These are phyloP conservation scores for Posidonia oceanica DNA, from an alignment of 116 monocot genomes.

Conservation along the genomic window DNA sequence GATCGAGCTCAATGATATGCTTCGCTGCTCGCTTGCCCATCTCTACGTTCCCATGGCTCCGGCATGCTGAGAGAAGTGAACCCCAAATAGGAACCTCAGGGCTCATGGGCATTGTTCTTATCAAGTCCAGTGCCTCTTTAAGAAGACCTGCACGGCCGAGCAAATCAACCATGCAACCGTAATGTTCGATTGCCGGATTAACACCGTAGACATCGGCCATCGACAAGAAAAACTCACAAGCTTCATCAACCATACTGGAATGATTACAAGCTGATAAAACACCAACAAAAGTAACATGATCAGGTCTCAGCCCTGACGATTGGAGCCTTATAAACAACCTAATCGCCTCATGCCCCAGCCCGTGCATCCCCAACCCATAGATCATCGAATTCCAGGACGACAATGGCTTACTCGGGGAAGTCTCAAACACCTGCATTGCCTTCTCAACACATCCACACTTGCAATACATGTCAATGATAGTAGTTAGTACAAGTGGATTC, in stretches of 20 bases:
- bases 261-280: slow-evolving; percentile 36
- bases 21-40: slow-evolving; percentile 12
- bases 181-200: slow-evolving; percentile 31
- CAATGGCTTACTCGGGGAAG: slow-evolving; percentile 1
- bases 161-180: slow-evolving; percentile 40
- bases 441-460: slow-evolving; percentile 17
- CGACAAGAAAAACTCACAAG: slow-evolving; percentile 9
- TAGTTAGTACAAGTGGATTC: slow-evolving; percentile 13
- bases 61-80: slow-evolving; percentile 27
- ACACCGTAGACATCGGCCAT: slow-evolving; percentile 23
- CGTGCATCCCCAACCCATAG: slow-evolving; percentile 24
- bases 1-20: slow-evolving; percentile 17
- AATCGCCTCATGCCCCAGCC: slow-evolving; percentile 20
- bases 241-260: slow-evolving; percentile 29
- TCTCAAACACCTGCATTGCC: slow-evolving; percentile 21
- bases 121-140: slow-evolving; percentile 29
- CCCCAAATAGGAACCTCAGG: slow-evolving; percentile 36
- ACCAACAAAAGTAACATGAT: slow-evolving; percentile 31
- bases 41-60: slow-evolving; percentile 18
- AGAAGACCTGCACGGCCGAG: slow-evolving; percentile 36
- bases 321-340: slow-evolving; percentile 18
- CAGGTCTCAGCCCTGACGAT: slow-evolving; percentile 10
- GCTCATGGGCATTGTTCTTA: slow-evolving; percentile 18
- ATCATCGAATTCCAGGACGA: slow-evolving; percentile 54
- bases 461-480: slow-evolving; percentile 22